Conservation (phyloP, 1,284 basidiomycete species). For the Takashimella tepidaria region DNA sequence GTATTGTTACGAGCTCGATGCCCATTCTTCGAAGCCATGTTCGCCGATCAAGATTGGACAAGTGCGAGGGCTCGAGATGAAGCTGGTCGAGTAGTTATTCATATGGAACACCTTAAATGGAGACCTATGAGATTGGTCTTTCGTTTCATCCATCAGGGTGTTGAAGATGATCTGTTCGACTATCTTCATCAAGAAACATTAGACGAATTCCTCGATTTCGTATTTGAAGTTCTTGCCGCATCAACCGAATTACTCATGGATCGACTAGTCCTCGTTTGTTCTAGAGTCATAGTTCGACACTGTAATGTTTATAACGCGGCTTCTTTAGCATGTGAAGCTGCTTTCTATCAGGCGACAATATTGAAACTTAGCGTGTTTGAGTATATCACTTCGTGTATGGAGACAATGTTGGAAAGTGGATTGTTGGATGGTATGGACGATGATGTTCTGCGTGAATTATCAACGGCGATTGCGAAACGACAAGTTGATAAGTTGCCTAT, state of each 20-base stretch:
- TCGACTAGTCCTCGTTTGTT: slow-evolving; percentile 77
- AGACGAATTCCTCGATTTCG: slow-evolving; percentile 78
- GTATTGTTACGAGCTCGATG: slow-evolving; percentile 73
- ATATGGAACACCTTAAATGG: slow-evolving; percentile 72
- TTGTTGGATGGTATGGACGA: slow-evolving; percentile 68
- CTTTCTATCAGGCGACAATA: slow-evolving; percentile 66
- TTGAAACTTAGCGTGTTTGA: slow-evolving; percentile 70
- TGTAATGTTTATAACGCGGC: slow-evolving; percentile 73
- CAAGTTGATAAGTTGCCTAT: slow-evolving; percentile 67
- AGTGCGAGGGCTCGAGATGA: slow-evolving; percentile 52
- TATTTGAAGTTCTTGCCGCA: slow-evolving; percentile 73
- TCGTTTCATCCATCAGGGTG: slow-evolving; percentile 72
- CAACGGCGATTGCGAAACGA: slow-evolving; percentile 56
- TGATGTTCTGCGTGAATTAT: slow-evolving; percentile 64
- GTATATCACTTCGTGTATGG: slow-evolving; percentile 80
- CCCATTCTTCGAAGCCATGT: slow-evolving; percentile 80
- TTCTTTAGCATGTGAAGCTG: slow-evolving; percentile 75
- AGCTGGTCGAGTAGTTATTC: slow-evolving; percentile 56
- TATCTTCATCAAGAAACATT: slow-evolving; percentile 63
- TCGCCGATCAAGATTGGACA: slow-evolving; percentile 80
- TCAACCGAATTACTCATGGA: slow-evolving; percentile 83
- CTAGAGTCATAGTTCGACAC: slow-evolving; percentile 64
- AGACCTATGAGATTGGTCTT: slow-evolving; percentile 71
- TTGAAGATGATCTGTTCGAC: slow-evolving; percentile 68
- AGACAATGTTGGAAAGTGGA: slow-evolving; percentile 75